Conservation (phyloP, 1,284 basidiomycete species). For the Moesziomyces parantarcticus region DNA sequence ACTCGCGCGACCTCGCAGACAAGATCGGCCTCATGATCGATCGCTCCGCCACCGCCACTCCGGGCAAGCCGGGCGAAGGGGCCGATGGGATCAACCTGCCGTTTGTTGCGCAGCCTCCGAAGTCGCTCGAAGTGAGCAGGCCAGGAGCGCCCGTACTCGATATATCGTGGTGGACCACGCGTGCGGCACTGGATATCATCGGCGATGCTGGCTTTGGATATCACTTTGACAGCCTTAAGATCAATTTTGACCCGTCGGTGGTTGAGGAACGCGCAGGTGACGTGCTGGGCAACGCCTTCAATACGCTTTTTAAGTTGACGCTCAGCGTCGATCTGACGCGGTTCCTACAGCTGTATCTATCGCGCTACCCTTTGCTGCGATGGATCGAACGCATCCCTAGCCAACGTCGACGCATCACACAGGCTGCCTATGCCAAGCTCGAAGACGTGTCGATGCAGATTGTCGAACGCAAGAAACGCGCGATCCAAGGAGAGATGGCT, state of each 20-base stretch:
- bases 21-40: slow-evolving; percentile 48
- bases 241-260: slow-evolving; percentile 22
- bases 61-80: neutral
- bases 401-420: slow-evolving; percentile 39
- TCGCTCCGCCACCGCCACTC: slow-evolving; percentile 4
- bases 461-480: slow-evolving; percentile 45
- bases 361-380: slow-evolving; percentile 41
- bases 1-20: slow-evolving; percentile 29
- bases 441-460: slow-evolving; percentile 48
- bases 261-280: slow-evolving; percentile 29
- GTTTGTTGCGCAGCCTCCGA: slow-evolving; percentile 19
- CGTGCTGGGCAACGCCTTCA: slow-evolving; percentile 41
- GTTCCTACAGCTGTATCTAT: slow-evolving; percentile 51
- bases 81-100: slow-evolving; percentile 23
- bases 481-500: slow-evolving; percentile 53
- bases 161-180: slow-evolving; percentile 41
- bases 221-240: slow-evolving; percentile 46
- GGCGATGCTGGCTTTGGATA: slow-evolving; percentile 59
- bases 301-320: slow-evolving; percentile 39
- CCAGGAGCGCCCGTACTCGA: slow-evolving; percentile 45
- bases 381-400: slow-evolving; percentile 61
- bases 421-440: slow-evolving; percentile 32
- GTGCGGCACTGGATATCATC: slow-evolving; percentile 57
- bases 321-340: slow-evolving; percentile 31
- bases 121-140: slow-evolving; percentile 12